Evolutionary conservation across 805 yeast genomes (phyloP), one percentile per base, ranked within the genome.

Genomic region (Debaryomyces hansenii): DNA sequence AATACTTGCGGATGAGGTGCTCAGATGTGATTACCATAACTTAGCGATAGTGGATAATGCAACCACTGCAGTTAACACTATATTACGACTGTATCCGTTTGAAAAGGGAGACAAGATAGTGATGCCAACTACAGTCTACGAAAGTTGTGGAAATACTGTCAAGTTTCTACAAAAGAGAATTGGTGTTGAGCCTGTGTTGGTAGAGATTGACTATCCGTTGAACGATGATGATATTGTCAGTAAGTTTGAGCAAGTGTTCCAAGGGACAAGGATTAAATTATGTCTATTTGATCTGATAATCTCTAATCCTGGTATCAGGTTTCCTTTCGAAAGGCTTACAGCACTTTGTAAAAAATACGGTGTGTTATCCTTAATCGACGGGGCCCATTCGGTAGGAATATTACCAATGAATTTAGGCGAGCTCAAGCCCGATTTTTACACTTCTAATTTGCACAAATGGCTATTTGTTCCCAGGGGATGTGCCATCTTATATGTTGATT

Each of bases 361-460:
- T 11, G 78, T 79, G 4, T 49, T 82, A 39, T 79, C 87, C 3
- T 62, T 83, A 37, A 74, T 86, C 20, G 92, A 86, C 59, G 92
- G 86, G 11, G 92, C 91, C 4, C 92, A 86, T 57, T 77, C 81
- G 1, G 70, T 80, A 31, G 92, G 92, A 0, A 63, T 74, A 45
- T 54, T 79, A 27, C 75, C 76, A 8, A 44, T 78, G n/a, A 66
- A 72, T 39, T 52, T 82, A 31, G 62, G 60, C 10, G 56, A 56
- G 10, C 51, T 77, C 20, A 51, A 70, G 40, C 87, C 90, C 0
- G 90, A 84, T 55, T 85, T 83, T 58, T 78, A 72, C 57, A 70
- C 76, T 20, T 64, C 84, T 16, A 86, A 85, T 55, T 65, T 85
- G 15, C 91, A 86, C 69, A 86, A 86, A 57, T 86, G 91, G 91